phyloP scores from a whole-genome alignment of 2,329 filamentous ascomycete species.

The Sphaerulina musiva region DNA sequence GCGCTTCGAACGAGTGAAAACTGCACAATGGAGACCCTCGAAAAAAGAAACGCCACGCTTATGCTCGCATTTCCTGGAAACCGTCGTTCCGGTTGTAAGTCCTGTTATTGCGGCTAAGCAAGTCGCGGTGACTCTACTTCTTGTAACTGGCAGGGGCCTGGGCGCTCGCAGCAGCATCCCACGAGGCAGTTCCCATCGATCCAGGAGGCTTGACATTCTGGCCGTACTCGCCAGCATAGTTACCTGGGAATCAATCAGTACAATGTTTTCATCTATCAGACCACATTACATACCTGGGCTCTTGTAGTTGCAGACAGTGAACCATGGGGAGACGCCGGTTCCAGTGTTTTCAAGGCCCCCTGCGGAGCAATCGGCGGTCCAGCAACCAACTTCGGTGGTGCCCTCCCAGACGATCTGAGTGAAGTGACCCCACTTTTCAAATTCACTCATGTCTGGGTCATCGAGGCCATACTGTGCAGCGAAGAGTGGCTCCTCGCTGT shows the following conservation, averaged over 20 bases:
- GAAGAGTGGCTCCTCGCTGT: slow-evolving; percentile 61
- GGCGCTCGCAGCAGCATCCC: slow-evolving; percentile 18
- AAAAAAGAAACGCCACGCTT: slow-evolving; percentile 15
- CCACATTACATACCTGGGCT: slow-evolving; percentile 55
- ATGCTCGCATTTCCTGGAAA: slow-evolving; percentile 22
- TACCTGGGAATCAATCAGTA: slow-evolving; percentile 38
- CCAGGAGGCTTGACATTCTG: slow-evolving; percentile 46
- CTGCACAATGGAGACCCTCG: slow-evolving; percentile 13
- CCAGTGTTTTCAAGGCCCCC: slow-evolving; percentile 42
- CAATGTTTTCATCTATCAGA: not conserved
- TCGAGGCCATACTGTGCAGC: slow-evolving; percentile 50
- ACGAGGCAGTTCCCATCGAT: slow-evolving; percentile 34
- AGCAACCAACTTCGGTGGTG: slow-evolving; percentile 59
- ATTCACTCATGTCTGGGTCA: slow-evolving; percentile 56
- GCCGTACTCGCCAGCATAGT: slow-evolving; percentile 50
- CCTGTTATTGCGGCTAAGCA: slow-evolving; percentile 14
- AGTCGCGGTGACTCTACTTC: not conserved
- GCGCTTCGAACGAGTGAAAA: slow-evolving; percentile 11
- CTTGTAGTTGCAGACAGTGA: slow-evolving; percentile 84
- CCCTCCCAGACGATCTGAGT: slow-evolving; percentile 66
- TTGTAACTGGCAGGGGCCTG: not conserved
- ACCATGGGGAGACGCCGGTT: slow-evolving; percentile 49
- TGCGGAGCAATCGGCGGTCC: slow-evolving; percentile 38
- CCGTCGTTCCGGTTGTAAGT: slow-evolving; percentile 19
- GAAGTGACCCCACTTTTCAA: slow-evolving; percentile 67